phyloP scores from a whole-genome alignment of 1,284 basidiomycete genomes.

The Thecaphora frezii region DNA sequence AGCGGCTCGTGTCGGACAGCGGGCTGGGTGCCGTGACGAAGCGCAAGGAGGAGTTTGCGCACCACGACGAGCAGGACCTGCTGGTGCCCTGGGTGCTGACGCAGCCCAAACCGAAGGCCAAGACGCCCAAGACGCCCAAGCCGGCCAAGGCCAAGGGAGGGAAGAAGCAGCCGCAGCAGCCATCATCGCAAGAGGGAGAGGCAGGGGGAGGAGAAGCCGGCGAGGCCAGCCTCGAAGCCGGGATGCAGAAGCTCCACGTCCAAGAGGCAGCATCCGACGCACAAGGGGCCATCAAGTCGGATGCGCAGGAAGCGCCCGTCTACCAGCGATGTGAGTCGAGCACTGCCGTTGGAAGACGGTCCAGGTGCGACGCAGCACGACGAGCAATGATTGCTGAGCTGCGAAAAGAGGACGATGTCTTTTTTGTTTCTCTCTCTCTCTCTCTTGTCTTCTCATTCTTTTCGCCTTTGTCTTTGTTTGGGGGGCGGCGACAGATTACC shows the following conservation, averaged over 20 bases:
- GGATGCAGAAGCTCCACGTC: constrained; percentile 4
- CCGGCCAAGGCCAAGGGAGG: constrained; percentile 15
- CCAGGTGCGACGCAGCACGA: background rate
- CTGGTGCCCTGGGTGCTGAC: constrained; percentile 57
- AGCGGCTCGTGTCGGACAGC: background rate
- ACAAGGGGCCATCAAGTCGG: background rate
- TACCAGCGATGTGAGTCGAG: constrained; percentile 46
- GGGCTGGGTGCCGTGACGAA: background rate
- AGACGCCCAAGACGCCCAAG: constrained; percentile 15
- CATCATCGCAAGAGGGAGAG: background rate
- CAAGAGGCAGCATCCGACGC: background rate
- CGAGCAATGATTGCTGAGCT: no score
- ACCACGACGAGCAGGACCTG: constrained; percentile 47
- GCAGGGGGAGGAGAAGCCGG: constrained; percentile 2
- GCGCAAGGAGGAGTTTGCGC: background rate
- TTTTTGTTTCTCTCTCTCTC: background rate
- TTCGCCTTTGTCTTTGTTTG: no score
- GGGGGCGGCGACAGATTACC: constrained; percentile 37
- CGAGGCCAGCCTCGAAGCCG: constrained; percentile 7
- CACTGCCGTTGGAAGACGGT: background rate
- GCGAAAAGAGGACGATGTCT: no score
- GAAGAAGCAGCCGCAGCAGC: background rate
- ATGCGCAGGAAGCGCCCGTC: constrained; percentile 17
- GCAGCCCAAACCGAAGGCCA: background rate
- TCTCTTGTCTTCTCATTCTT: background rate